Evolutionary conservation across 2,329 filamentous ascomycete genomes (phyloP).

Genomic region (Ceratocystis variospora): DNA sequence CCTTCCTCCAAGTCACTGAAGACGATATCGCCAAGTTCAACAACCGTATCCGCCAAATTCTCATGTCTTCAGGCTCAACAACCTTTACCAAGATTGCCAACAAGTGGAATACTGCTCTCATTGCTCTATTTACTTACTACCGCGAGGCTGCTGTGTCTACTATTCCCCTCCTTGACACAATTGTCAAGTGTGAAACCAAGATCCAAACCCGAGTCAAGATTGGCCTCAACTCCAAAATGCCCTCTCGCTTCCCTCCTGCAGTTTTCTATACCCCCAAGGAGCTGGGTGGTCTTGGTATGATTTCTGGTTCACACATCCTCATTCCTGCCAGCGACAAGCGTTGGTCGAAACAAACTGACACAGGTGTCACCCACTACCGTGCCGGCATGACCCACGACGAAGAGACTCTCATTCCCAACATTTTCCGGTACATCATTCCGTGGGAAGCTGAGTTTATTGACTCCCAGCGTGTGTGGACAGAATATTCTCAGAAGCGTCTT

Average conservation of each 20-base stretch:
- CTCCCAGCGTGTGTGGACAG: conserved; percentile 96
- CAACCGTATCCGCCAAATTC: conserved; percentile 92
- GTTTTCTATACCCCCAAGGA: conserved; percentile 99
- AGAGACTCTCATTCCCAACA: conserved; percentile 94
- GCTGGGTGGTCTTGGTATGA: conserved; percentile 93
- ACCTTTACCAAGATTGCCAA: conserved; percentile 99
- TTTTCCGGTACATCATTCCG: conserved; percentile 97
- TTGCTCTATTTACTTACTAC: conserved; percentile 96
- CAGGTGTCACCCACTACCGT: conserved; percentile 90
- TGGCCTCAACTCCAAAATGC: conserved; percentile 98
- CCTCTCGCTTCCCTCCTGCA: conserved; percentile 90
- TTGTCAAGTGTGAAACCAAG: conserved; percentile 98
- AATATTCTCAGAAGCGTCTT: conserved; percentile 94
- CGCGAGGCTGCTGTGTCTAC: conserved; percentile 95
- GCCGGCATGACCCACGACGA: conserved; percentile 97
- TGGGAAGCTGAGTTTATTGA: conserved; percentile 99
- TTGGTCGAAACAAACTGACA: conserved; percentile 96
- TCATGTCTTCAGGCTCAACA: conserved; percentile 98
- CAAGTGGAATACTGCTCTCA: conserved; percentile 98
- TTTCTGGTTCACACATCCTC: conserved; percentile 93
- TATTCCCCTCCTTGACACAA: conserved; percentile 84
- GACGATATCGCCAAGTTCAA: conserved; percentile 99
- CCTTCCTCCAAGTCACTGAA: conserved; percentile 93
- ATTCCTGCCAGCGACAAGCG: conserved; percentile 96
- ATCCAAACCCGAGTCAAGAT: conserved; percentile 99